Conservation (phyloP, 2,329 filamentous ascomycete genomes). For the Raffaelea arxii region DNA sequence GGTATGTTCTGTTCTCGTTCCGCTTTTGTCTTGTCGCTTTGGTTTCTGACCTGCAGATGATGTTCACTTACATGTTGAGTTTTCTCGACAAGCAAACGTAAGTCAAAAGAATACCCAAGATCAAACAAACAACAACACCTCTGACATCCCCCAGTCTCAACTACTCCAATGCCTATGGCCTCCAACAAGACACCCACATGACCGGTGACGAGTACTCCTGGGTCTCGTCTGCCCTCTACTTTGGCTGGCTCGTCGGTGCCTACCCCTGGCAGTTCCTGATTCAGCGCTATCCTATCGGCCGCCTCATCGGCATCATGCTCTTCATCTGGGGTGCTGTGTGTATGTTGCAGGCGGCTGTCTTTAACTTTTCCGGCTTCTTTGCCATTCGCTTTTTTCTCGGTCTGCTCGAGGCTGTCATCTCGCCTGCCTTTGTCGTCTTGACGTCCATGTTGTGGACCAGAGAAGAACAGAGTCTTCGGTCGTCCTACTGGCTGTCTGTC, state of each 20-base stretch:
- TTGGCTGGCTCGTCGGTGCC: constrained; percentile 30
- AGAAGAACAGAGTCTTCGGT: constrained; percentile 26
- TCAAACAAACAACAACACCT: too few relatives aligned
- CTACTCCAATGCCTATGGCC: constrained; percentile 30
- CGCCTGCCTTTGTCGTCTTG: constrained; percentile 26
- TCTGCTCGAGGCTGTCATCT: constrained; percentile 29
- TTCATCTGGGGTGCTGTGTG: constrained; percentile 26
- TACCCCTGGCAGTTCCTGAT: constrained; percentile 30
- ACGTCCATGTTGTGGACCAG: constrained; percentile 28
- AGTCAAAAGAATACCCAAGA: not conserved
- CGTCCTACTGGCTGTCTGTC: constrained; percentile 22
- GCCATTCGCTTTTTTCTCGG: constrained; percentile 27
- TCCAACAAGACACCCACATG: constrained; percentile 29
- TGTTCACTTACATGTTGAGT: constrained; percentile 22
- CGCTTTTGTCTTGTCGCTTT: not conserved
- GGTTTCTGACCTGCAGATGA: constrained; percentile 17
- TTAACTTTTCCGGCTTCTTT: constrained; percentile 24
- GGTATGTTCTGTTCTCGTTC: constrained; percentile 13
- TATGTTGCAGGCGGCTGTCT: constrained; percentile 20
- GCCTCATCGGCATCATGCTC: constrained; percentile 32
- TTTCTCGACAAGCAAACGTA: constrained; percentile 22
- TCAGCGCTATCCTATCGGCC: constrained; percentile 30
- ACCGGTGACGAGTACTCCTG: constrained; percentile 31
- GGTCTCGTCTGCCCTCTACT: constrained; percentile 32
- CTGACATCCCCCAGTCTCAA: constrained; percentile 16